Conservation (phyloP, 805 yeast species). For the Kuraishia borneana region DNA sequence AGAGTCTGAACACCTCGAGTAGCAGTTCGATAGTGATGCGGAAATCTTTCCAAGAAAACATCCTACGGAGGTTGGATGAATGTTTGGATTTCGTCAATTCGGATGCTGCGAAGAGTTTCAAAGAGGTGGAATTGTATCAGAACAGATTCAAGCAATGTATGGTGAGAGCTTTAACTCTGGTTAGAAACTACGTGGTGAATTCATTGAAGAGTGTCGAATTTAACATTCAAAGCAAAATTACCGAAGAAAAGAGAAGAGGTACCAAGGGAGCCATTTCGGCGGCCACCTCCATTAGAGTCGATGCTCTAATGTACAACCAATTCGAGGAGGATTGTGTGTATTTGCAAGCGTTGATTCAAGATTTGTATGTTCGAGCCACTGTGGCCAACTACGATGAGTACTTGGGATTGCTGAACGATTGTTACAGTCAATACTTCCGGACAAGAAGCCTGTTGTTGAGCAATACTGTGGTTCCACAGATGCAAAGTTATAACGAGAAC, state of each 20-base stretch:
- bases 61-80: constrained; percentile 49
- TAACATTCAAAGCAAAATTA: constrained; percentile 9
- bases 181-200: constrained; percentile 52
- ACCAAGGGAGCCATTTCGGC: constrained; percentile 1
- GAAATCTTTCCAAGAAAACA: constrained; percentile 37
- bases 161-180: constrained; percentile 67
- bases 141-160: constrained; percentile 74
- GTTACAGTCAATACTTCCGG: constrained; percentile 51
- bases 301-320: constrained; percentile 57
- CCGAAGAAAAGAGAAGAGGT: constrained; percentile 9
- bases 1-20: constrained; percentile 51
- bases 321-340: constrained; percentile 28
- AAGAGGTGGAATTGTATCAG: constrained; percentile 58
- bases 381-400: constrained; percentile 29
- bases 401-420: constrained; percentile 55
- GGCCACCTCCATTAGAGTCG: constrained; percentile 30
- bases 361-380: constrained; percentile 14
- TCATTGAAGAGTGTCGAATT: constrained; percentile 25
- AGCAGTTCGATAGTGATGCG: constrained; percentile 58
- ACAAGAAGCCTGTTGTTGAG: constrained; percentile 40
- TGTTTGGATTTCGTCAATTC: constrained; percentile 51
- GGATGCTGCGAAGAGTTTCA: constrained; percentile 39
- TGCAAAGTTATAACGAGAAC: constrained; percentile 9
- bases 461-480: constrained; percentile 19
- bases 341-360: constrained; percentile 12